A percentile compares a stretch with the other conserved stretches of the same genome.
phyloP scores from a whole-genome alignment of 2,329 filamentous ascomycete genomes.

The Exophiala alcalophila region DNA sequence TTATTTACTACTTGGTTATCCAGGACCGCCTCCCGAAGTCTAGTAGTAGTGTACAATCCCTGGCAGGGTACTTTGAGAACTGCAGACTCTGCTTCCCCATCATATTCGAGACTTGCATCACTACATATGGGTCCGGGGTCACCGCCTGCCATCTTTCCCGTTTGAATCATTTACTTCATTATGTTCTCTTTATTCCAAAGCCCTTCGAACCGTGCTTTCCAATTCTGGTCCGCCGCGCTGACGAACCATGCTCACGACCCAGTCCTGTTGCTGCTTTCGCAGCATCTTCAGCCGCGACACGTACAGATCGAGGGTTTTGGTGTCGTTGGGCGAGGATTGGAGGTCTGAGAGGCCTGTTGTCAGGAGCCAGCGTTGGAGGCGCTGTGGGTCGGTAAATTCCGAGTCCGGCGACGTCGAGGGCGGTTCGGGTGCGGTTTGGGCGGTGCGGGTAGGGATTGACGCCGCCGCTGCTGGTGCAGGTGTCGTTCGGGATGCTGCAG shows the following conservation, averaged over 20 bases:
- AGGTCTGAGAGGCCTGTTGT: slow-evolving; percentile 27
- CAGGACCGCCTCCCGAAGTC: too few species aligned
- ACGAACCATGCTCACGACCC: slow-evolving; percentile 27
- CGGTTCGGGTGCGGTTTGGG: not conserved
- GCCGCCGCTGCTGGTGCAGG: not conserved
- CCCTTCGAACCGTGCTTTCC: slow-evolving; percentile 15
- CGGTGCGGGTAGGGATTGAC: not conserved
- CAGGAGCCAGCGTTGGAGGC: slow-evolving; percentile 31
- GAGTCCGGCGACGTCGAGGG: slow-evolving; percentile 1
- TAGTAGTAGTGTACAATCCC: too few species aligned
- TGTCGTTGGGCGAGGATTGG: slow-evolving; percentile 15
- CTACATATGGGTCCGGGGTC: too few species aligned
- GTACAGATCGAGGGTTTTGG: slow-evolving; percentile 18
- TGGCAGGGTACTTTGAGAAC: too few species aligned
- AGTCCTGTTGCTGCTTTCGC: slow-evolving; percentile 26
- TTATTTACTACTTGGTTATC: too few species aligned
- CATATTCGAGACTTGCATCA: too few species aligned
- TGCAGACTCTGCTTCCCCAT: too few species aligned
- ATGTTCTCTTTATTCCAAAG: not conserved
- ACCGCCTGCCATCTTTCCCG: too few species aligned
- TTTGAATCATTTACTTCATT: not conserved
- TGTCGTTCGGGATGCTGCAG: not conserved
- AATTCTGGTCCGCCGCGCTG: slow-evolving; percentile 27
- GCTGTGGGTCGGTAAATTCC: slow-evolving; percentile 27
- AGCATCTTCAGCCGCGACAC: slow-evolving; percentile 23